Conservation (phyloP, 108 stramenopile species). For the Seminavis robusta region DNA sequence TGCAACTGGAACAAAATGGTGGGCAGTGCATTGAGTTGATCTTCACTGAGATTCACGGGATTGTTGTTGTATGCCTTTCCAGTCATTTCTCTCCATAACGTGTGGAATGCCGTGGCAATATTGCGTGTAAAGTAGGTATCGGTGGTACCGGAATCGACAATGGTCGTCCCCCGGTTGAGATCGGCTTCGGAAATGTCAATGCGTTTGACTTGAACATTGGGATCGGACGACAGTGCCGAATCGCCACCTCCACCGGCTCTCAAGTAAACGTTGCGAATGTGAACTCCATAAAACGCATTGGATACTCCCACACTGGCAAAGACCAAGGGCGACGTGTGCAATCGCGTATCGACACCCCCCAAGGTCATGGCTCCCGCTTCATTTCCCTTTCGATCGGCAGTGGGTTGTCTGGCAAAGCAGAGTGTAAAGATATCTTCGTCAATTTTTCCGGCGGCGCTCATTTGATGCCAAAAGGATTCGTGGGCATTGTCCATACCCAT, state of each 20-base stretch:
- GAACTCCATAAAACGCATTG: conserved; percentile 64
- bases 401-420: conserved; percentile 55
- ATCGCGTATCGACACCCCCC: conserved; percentile 76
- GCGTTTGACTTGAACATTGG: conserved; percentile 17
- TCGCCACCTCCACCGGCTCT: conserved; percentile 39
- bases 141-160: conserved; percentile 97
- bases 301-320: conserved; percentile 43
- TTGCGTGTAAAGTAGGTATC: conserved; percentile 86
- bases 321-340: conserved; percentile 81
- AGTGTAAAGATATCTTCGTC: conserved; percentile 43
- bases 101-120: conserved; percentile 50
- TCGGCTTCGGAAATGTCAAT: conserved; percentile 12
- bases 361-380: conserved; percentile 82
- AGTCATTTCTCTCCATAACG: conserved; percentile 53
- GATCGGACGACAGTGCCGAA: conserved; percentile 13
- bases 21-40: conserved; percentile 67
- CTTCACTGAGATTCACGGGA: conserved; percentile 31
- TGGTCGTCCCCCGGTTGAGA: conserved; percentile 79
- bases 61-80: conserved; percentile 45
- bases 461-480: conserved; percentile 65
- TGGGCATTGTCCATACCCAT: conserved; percentile 82
- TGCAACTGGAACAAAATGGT: conserved; percentile 79
- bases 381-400: conserved; percentile 51
- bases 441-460: conserved; percentile 35
- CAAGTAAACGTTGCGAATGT: conserved; percentile 58